Evolutionary conservation across 495 filamentous ascomycete species (phyloP).

Genomic region (Penicillium parvum): DNA sequence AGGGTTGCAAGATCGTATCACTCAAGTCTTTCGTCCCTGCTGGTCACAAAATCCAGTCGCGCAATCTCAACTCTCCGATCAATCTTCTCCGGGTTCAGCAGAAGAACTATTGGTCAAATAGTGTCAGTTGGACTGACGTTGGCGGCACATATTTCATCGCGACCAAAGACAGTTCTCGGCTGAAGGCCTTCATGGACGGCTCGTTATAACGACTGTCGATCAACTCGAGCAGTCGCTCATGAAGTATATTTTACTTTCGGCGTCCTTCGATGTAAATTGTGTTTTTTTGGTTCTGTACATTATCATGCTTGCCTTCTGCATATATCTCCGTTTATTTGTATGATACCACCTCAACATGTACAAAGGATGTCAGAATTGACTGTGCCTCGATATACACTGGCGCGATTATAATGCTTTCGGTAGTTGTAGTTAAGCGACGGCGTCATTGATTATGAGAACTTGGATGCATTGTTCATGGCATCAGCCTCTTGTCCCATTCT

Average conservation of each 20-base stretch:
- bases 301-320: conserved; percentile 16
- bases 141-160: conserved; percentile 84
- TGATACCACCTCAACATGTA: conserved; percentile 21
- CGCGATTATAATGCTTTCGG: no score
- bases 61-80: conserved; percentile 69
- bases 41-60: conserved; percentile 61
- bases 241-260: no score
- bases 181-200: conserved; percentile 45
- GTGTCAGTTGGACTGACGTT: conserved; percentile 88
- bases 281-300: conserved; percentile 18
- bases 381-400: no score
- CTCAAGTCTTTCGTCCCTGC: conserved; percentile 75
- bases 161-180: conserved; percentile 64
- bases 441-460: conserved; percentile 32
- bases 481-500: conserved; percentile 82
- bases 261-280: conserved; percentile 10
- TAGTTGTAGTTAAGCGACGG: no score
- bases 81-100: conserved; percentile 73
- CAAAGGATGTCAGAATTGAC: conserved; percentile 4
- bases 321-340: conserved; percentile 15
- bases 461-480: conserved; percentile 68
- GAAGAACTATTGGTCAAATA: conserved; percentile 71
- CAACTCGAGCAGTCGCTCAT: no score
- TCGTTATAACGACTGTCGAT: conserved; percentile 15
- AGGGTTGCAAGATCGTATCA: conserved; percentile 82